Base-by-base conservation (phyloP, 805 yeast genomes). In the Pichia californica region DNA sequence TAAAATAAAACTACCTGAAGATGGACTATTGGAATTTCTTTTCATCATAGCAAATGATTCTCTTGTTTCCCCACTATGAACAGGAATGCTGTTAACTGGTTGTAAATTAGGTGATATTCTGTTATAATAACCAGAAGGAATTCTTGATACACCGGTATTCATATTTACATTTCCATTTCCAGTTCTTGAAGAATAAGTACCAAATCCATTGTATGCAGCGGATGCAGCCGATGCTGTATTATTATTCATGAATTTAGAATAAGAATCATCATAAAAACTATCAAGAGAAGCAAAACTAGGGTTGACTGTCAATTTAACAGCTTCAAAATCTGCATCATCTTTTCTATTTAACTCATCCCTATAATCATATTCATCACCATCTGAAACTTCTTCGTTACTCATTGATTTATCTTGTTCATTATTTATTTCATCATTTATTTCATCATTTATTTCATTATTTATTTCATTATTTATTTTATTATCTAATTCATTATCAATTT, bases 241-340 rank as follows among this genome's bases (percentile, higher is more conserved):
- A 1, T 41, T 41, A 11, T 34, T 32, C 34, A 49, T 31, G 27
- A 46, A 49, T n/a, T 40, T 46, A 7, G 45, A 38, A 20, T 49
- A 46, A 3, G 54, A 48, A 33, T 55, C 59, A 36, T 57, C 68
- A 55, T 81, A 79, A 46, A 76, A 72, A 57, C 88, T 79, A 54
- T 81, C 88, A 55, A 84, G 64, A 0, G 89, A 83, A 1, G 91
- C 91, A 67, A 82, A 83, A 48, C 88, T 81, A 33, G 84, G 85
- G 48, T 77, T 81, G 14, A 81, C 50, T 2, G 48, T 34, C 18
- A 43, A 25, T 10, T 49, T 39, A 2, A 41, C 51, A 10, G 49
- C 41, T 20, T 48, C 44, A 9, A 19, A n/a, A 20, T 33, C 26
- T 11, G 19, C 26, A 11, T 26, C 20, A 9, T 48, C 53, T 9